Conservation (phyloP, 352 stramenopile species). For the Thalassiosira mediterranea region DNA sequence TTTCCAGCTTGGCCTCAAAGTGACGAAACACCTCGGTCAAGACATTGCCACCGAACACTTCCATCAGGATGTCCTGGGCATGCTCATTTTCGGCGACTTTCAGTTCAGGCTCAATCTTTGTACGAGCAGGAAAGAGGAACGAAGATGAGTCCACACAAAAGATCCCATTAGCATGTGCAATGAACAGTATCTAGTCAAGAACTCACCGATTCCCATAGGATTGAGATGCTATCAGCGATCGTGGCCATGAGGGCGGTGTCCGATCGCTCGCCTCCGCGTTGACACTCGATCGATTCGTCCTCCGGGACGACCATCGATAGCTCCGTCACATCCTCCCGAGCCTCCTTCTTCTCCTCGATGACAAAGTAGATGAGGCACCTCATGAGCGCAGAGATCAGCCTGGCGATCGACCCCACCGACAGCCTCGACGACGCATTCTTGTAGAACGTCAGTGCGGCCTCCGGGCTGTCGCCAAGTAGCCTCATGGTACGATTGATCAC, state of each 20-base stretch:
- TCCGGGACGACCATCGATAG: slow-evolving; percentile 25
- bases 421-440: slow-evolving; percentile 76
- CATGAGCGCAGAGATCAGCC: slow-evolving; percentile 83
- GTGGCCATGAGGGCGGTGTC: slow-evolving; percentile 64
- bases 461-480: slow-evolving; percentile 77
- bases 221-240: slow-evolving; percentile 67
- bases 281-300: slow-evolving; percentile 29
- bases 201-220: slow-evolving; percentile 74
- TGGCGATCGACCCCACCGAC: slow-evolving; percentile 71
- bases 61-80: slow-evolving; percentile 43
- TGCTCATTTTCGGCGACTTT: slow-evolving; percentile 45
- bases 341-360: slow-evolving; percentile 42
- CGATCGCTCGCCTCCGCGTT: slow-evolving; percentile 20
- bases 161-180: no score
- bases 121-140: no score
- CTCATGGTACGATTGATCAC: slow-evolving; percentile 81
- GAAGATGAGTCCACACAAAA: no score
- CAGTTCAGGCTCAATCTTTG: slow-evolving; percentile 47
- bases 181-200: no score
- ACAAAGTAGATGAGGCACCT: slow-evolving; percentile 68
- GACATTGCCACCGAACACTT: slow-evolving; percentile 58
- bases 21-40: slow-evolving; percentile 59
- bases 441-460: slow-evolving; percentile 83
- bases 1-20: slow-evolving; percentile 63
- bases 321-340: slow-evolving; percentile 15